phyloP scores from a whole-genome alignment of 129 eudicot species.

The Centella asiatica region DNA sequence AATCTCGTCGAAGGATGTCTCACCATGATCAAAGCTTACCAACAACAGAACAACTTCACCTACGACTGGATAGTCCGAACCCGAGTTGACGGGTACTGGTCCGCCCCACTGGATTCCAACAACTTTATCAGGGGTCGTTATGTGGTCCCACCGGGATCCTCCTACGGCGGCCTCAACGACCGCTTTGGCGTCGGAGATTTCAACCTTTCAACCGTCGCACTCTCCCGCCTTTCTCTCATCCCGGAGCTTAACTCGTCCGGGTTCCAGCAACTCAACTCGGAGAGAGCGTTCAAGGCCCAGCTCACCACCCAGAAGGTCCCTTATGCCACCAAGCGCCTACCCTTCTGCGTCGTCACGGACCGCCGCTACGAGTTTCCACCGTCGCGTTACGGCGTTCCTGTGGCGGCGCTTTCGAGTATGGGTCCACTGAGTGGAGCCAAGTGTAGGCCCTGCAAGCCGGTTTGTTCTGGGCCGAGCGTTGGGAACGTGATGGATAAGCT shows the following conservation, averaged over 20 bases:
- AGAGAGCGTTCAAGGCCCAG: conserved; percentile 70
- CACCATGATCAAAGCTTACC: conserved; percentile 57
- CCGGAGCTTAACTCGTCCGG: conserved; percentile 56
- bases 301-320: conserved; percentile 38
- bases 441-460: conserved; percentile 75
- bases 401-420: conserved; percentile 64
- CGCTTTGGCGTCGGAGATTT: conserved; percentile 75
- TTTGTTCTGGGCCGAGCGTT: conserved; percentile 40
- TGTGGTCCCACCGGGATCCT: conserved; percentile 78
- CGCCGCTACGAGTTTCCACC: conserved; percentile 70
- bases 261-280: conserved; percentile 66
- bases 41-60: conserved; percentile 57
- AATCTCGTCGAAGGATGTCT: conserved; percentile 75
- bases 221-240: conserved; percentile 72
- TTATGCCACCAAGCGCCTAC: conserved; percentile 34
- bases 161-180: conserved; percentile 82
- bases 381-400: conserved; percentile 56
- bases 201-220: conserved; percentile 56
- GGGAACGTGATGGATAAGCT: conserved; percentile 34
- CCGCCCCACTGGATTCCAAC: conserved; percentile 41
- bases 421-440: conserved; percentile 86
- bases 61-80: conserved; percentile 91
- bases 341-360: conserved; percentile 73
- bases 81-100: conserved; percentile 88
- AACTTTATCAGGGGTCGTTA: conserved; percentile 56